phyloP scores from a whole-genome alignment of 805 yeast species.

The Metschnikowia aberdeeniae region DNA sequence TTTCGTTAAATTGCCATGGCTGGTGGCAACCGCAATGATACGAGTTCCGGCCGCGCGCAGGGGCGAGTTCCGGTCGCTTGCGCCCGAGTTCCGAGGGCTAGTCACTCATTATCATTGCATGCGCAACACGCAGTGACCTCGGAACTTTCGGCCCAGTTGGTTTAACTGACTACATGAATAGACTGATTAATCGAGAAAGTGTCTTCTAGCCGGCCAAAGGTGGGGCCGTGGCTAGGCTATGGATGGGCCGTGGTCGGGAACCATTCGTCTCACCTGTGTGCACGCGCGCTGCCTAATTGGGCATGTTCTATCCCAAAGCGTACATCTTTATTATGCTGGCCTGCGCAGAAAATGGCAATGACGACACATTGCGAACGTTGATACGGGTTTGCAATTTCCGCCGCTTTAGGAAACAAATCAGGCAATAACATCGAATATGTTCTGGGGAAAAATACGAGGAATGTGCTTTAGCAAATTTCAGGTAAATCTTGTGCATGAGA shows the following conservation, averaged over 20 bases:
- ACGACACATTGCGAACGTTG: background rate
- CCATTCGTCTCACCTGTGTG: background rate
- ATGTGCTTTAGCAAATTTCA: too few species aligned
- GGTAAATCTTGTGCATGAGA: background rate
- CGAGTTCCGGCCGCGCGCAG: background rate
- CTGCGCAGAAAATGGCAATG: background rate
- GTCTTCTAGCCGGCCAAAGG: too few species aligned
- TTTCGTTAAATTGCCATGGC: slow-evolving; percentile 5
- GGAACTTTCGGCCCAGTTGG: background rate
- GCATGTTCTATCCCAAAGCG: slow-evolving; percentile 4
- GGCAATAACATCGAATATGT: too few species aligned
- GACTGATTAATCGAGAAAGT: too few species aligned
- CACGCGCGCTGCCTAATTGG: slow-evolving; percentile 6
- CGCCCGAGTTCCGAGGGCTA: slow-evolving; percentile 4
- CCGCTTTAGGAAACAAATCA: too few species aligned
- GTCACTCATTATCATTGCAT: slow-evolving; percentile 2
- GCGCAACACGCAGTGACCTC: slow-evolving; percentile 3
- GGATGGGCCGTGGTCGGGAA: background rate
- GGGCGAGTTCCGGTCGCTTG: background rate
- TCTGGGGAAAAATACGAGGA: too few species aligned
- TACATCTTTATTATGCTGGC: slow-evolving; percentile 2
- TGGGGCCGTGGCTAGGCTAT: background rate
- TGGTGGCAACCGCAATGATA: slow-evolving; percentile 2
- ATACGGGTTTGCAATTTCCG: background rate
- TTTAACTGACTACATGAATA: too few species aligned